Base-by-base conservation (phyloP, 768 basidiomycete genomes). In the Calocera cornea region DNA sequence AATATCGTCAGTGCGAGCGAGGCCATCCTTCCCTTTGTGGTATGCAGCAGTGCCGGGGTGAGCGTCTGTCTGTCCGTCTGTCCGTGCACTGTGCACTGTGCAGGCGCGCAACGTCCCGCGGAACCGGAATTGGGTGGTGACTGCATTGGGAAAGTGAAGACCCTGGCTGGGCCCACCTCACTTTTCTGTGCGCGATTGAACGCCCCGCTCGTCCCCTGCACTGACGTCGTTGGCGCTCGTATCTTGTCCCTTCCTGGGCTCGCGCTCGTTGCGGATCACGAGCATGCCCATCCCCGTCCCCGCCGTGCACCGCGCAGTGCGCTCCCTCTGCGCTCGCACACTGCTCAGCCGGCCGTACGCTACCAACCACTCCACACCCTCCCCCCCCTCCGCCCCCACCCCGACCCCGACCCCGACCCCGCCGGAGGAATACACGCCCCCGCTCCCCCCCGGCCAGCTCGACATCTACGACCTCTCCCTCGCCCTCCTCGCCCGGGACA, bases 1-100 rank as follows among this genome's bases (percentile, higher is more conserved):
- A 97, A 92, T 69, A 95, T 89, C 29, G 89, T 83, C 66, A 93
- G 72, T 44, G 93, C 85, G 67, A 95, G 84, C 69, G 89, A 83
- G 27, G 54, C 14, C 54, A 60, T 60, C 31, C 5, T 60, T 3
- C 31, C 5, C 31, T 3, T 3, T 24, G 19, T 3, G 24, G 44
- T 47, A 47, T 38, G 36, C 7, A 38, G 36, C 36, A 38, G 7
- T 38, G 7, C 7, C 36, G 36, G 7, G 36, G 7, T 38, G n/a
- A n/a, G n/a, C n/a, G n/a, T n/a, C n/a, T n/a, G n/a, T n/a, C n/a
- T n/a, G n/a, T n/a, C n/a, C n/a, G n/a, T n/a, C n/a, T n/a, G n/a
- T n/a, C n/a, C n/a, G n/a, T n/a, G n/a, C n/a, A n/a, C n/a, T n/a
- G n/a, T n/a, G n/a, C n/a, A n/a, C n/a, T n/a, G n/a, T n/a, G n/a